Evolutionary conservation across 2,329 filamentous ascomycete genomes (phyloP).

Genomic region (Colletotrichum abscissum): DNA sequence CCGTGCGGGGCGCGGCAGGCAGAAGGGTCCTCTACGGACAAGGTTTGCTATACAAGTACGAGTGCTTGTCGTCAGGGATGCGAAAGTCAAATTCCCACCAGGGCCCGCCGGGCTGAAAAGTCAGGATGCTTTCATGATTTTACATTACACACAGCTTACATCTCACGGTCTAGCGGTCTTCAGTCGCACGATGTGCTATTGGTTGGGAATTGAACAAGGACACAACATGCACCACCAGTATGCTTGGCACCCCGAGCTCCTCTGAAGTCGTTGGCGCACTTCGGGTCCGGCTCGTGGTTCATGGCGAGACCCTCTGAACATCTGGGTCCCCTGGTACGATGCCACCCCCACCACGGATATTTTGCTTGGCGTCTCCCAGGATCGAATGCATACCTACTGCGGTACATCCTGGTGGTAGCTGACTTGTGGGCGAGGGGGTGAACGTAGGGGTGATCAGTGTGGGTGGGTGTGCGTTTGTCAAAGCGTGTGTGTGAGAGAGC

Average conservation of each 20-base stretch:
- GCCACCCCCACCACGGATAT: constrained; percentile 29
- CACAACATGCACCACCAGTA: constrained; percentile 2
- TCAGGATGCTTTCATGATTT: constrained; percentile 8
- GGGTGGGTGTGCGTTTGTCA: constrained; percentile 2
- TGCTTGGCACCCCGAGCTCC: constrained; percentile 23
- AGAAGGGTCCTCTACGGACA: constrained; percentile 23
- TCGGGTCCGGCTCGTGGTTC: constrained; percentile 25
- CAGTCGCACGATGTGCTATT: neutral
- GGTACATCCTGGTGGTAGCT: neutral
- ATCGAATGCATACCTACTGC: constrained; percentile 7
- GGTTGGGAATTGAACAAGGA: constrained; percentile 9
- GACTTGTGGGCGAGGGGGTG: constrained; percentile 4
- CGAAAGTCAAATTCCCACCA: constrained; percentile 29
- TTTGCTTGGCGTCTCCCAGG: constrained; percentile 26
- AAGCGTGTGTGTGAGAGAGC: neutral
- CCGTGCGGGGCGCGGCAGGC: constrained; percentile 21
- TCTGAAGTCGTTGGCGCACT: constrained; percentile 21
- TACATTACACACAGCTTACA: constrained; percentile 14
- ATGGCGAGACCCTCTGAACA: neutral
- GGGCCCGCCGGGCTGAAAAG: constrained; percentile 10
- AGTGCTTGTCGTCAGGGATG: constrained; percentile 19
- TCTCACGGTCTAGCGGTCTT: neutral
- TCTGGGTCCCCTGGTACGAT: constrained; percentile 25
- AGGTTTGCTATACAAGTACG: constrained; percentile 19
- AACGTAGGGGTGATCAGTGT: constrained; percentile 6